Evolutionary conservation across 2,329 filamentous ascomycete species (phyloP).

Genomic region (Aspergillus eucalypticola): DNA sequence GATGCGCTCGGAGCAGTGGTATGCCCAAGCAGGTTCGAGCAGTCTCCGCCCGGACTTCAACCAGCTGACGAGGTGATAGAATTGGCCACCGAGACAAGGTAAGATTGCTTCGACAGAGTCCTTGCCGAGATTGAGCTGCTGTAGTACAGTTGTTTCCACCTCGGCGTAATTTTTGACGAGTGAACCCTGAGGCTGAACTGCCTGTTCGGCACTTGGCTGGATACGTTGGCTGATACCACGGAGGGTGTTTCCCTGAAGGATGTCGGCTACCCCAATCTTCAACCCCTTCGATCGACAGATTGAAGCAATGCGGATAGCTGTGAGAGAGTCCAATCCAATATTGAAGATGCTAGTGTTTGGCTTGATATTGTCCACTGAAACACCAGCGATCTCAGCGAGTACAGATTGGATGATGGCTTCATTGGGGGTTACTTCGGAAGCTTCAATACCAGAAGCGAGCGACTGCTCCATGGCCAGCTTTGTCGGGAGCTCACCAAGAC

Average conservation of each 20-base stretch:
- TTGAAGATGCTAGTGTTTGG: constrained; percentile 33
- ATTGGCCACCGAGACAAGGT: constrained; percentile 36
- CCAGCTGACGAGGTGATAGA: constrained; percentile 36
- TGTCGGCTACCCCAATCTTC: constrained; percentile 32
- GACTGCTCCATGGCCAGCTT: not conserved
- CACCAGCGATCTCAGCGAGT: constrained; percentile 25
- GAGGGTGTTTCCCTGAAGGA: constrained; percentile 34
- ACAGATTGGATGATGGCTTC: constrained; percentile 24
- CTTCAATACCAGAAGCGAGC: not conserved
- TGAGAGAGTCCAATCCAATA: constrained; percentile 35
- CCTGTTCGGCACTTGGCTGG: constrained; percentile 6
- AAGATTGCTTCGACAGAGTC: constrained; percentile 29
- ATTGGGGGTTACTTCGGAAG: constrained; percentile 11
- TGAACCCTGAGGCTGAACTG: constrained; percentile 2
- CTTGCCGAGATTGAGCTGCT: constrained; percentile 17
- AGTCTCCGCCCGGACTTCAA: constrained; percentile 33
- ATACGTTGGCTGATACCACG: constrained; percentile 31
- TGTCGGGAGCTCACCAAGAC: constrained; percentile 26
- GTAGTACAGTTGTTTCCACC: constrained; percentile 16
- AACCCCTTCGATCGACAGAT: constrained; percentile 28
- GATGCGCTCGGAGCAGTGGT: constrained; percentile 26
- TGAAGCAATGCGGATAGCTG: constrained; percentile 33
- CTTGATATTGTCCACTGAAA: constrained; percentile 24
- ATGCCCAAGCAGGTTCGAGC: constrained; percentile 35
- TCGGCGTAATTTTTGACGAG: constrained; percentile 16